Conservation (phyloP, 140 eudicot species). For the Erigeron philadelphicus region DNA sequence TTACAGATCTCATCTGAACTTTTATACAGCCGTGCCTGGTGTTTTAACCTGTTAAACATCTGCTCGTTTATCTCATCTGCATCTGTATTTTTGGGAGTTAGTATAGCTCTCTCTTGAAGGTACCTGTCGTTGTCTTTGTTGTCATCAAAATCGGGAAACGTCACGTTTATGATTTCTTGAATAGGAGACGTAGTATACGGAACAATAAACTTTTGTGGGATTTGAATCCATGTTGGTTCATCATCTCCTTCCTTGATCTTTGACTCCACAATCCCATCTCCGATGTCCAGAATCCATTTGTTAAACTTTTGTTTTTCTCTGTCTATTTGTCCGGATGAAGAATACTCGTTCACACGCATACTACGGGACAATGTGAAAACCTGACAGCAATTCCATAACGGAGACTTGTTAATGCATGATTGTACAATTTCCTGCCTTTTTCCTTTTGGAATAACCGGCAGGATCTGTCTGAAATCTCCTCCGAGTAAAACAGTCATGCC, state of each 20-base stretch:
- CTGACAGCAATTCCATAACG: background rate
- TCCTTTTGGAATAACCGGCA: background rate
- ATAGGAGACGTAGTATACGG: background rate
- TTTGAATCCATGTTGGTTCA: background rate
- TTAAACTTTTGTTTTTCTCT: background rate
- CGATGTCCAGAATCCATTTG: background rate
- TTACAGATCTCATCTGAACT: background rate
- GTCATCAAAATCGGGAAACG: background rate
- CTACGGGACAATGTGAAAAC: background rate
- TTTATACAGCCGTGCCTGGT: background rate
- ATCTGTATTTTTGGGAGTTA: background rate
- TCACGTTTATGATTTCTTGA: background rate
- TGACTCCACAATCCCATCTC: background rate
- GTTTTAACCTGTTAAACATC: background rate
- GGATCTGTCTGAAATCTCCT: background rate
- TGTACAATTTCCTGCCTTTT: background rate
- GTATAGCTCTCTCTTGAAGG: background rate
- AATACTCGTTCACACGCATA: background rate
- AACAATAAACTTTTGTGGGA: background rate
- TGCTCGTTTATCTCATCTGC: background rate
- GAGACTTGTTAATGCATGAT: background rate
- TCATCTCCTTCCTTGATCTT: background rate
- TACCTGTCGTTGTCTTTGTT: background rate
- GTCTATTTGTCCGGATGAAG: background rate
- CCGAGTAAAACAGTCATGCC: background rate